phyloP scores from a whole-genome alignment of 371 early-diverging fungal genomes.

The Circinella minor region DNA sequence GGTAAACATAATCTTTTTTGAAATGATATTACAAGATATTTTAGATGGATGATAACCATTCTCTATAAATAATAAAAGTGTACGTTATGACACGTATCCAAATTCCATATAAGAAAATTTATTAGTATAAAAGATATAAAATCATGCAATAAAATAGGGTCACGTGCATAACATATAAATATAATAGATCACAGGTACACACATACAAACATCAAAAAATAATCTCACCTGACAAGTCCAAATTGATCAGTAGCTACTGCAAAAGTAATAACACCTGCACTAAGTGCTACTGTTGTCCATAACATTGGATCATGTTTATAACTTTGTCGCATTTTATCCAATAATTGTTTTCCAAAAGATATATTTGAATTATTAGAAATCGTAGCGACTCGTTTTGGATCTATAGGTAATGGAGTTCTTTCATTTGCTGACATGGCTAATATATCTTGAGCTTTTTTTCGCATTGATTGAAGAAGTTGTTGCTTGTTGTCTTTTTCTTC shows the following conservation, averaged over 20 bases:
- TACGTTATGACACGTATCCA: too few relatives aligned
- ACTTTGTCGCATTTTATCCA: constrained; percentile 3
- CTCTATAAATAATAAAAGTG: not conserved
- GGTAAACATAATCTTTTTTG: not conserved
- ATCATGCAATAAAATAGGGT: not conserved
- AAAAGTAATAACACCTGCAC: constrained; percentile 12
- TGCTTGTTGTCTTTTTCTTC: constrained; percentile 29
- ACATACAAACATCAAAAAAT: not conserved
- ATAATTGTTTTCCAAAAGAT: not conserved
- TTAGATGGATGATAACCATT: constrained; percentile 8
- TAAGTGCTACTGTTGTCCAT: constrained; percentile 6
- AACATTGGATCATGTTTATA: constrained; percentile 5
- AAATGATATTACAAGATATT: not conserved
- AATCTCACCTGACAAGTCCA: not conserved
- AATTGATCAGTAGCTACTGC: constrained; percentile 8
- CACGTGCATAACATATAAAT: too few relatives aligned
- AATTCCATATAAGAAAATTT: too few relatives aligned
- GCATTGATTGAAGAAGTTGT: not conserved
- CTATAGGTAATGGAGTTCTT: not conserved
- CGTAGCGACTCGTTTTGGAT: not conserved
- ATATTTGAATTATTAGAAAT: not conserved
- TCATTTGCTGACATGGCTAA: constrained; percentile 8
- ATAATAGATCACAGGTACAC: not conserved
- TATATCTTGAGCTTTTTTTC: not conserved
- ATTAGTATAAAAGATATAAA: too few relatives aligned